phyloP scores from a whole-genome alignment of 1,139 yeast genomes.

The Candida sojae region DNA sequence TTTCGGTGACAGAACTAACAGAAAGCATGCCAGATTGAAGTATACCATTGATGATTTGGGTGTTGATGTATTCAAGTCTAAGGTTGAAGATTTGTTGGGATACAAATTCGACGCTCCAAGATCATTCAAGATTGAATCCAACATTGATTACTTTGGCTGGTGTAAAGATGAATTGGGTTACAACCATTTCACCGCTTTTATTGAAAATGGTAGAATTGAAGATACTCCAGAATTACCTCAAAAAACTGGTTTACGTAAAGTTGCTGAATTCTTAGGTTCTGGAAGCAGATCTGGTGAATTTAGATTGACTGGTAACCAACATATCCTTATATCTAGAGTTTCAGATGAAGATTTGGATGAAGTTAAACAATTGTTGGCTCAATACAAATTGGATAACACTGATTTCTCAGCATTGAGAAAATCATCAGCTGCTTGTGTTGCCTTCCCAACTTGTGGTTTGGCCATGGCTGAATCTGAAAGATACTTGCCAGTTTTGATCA shows the following conservation, averaged over 20 bases:
- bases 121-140: slow-evolving; percentile 78
- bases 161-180: slow-evolving; percentile 81
- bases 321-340: slow-evolving; percentile 73
- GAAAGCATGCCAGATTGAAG: slow-evolving; percentile 98
- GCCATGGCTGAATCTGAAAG: slow-evolving; percentile 99
- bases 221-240: slow-evolving; percentile 90
- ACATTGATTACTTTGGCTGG: slow-evolving; percentile 95
- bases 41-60: slow-evolving; percentile 94
- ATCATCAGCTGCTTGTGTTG: slow-evolving; percentile 96
- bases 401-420: slow-evolving; percentile 82
- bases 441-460: slow-evolving; percentile 97
- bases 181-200: slow-evolving; percentile 90
- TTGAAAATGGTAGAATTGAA: slow-evolving; percentile 96
- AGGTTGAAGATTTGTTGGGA: slow-evolving; percentile 85
- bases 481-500: slow-evolving; percentile 80
- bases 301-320: slow-evolving; percentile 96
- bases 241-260: slow-evolving; percentile 79
- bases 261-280: slow-evolving; percentile 64
- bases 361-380: slow-evolving; percentile 63
- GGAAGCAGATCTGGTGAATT: slow-evolving; percentile 69
- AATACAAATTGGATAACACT: slow-evolving; percentile 83
- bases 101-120: slow-evolving; percentile 69
- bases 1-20: slow-evolving; percentile 90
- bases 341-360: slow-evolving; percentile 65
- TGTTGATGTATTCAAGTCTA: slow-evolving; percentile 73